Evolutionary conservation across 257 asterid species (phyloP).

Genomic region (Solanum pinnatisectum): DNA sequence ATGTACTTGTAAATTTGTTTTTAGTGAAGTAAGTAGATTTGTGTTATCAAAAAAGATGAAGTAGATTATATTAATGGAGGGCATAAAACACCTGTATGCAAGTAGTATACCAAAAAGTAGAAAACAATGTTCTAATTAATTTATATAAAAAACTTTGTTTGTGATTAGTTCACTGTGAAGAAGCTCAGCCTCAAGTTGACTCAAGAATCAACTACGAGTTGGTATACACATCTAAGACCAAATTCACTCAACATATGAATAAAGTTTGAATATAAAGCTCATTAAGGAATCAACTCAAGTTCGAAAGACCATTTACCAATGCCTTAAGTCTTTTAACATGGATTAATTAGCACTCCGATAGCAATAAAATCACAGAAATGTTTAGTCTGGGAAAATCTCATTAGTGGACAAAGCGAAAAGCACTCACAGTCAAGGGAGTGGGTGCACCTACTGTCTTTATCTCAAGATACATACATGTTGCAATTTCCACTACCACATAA

Average conservation of each 20-base stretch:
- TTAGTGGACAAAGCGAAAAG: not conserved
- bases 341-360: not conserved
- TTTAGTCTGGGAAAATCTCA: not conserved
- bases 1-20: not conserved
- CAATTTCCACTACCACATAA: not conserved
- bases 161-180: not conserved
- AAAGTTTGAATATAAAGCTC: not conserved
- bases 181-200: not conserved
- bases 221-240: not conserved
- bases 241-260: not conserved
- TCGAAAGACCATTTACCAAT: not conserved
- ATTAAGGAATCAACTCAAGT: not conserved
- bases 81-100: not conserved
- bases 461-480: not conserved
- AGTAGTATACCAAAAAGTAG: not conserved
- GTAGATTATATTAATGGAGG: not conserved
- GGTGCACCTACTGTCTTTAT: not conserved
- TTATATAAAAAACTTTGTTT: not conserved
- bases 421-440: not conserved
- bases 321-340: not conserved
- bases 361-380: not conserved
- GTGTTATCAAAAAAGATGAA: not conserved
- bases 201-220: not conserved
- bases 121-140: not conserved
- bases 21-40: not conserved